Evolutionary conservation across 768 basidiomycete genomes (phyloP).

Genomic region (Pleurotus tuber-regium): DNA sequence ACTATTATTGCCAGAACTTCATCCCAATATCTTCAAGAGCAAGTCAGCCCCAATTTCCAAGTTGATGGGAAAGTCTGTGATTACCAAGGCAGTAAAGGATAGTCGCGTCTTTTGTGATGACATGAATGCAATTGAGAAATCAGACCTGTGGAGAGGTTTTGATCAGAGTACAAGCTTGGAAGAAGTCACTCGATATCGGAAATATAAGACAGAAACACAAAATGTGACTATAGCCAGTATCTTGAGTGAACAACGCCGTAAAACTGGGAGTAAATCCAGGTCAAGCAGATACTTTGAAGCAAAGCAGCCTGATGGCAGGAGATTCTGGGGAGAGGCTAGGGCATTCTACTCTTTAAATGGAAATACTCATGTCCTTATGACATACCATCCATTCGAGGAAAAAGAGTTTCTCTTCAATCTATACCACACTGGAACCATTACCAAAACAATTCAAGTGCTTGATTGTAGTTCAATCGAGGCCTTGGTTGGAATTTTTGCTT

Average conservation of each 20-base stretch:
- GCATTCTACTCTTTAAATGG: slow-evolving; percentile 15
- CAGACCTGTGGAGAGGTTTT: not conserved
- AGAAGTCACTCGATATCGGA: slow-evolving; percentile 14
- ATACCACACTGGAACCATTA: slow-evolving; percentile 10
- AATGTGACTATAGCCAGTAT: slow-evolving; percentile 2
- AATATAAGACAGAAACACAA: not conserved
- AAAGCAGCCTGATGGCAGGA: not conserved
- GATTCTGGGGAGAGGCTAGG: slow-evolving; percentile 17
- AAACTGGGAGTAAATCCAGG: not conserved
- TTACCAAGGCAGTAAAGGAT: not conserved
- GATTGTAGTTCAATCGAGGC: not conserved
- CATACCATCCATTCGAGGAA: slow-evolving; percentile 9
- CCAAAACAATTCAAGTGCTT: not conserved
- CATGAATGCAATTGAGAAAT: slow-evolving; percentile 12
- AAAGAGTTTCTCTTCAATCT: slow-evolving; percentile 1
- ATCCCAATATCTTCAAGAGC: not conserved
- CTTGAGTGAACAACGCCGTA: slow-evolving; percentile 11
- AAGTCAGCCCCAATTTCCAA: not conserved
- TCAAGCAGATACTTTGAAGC: slow-evolving; percentile 12
- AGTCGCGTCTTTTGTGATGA: not conserved
- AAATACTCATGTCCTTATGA: not conserved
- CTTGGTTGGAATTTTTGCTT: slow-evolving; percentile 15
- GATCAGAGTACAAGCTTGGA: not conserved
- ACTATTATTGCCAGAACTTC: slow-evolving; percentile 21
- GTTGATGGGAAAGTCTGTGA: not conserved